phyloP scores from a whole-genome alignment of 208 protist species.

The Crithidia fasciculata region DNA sequence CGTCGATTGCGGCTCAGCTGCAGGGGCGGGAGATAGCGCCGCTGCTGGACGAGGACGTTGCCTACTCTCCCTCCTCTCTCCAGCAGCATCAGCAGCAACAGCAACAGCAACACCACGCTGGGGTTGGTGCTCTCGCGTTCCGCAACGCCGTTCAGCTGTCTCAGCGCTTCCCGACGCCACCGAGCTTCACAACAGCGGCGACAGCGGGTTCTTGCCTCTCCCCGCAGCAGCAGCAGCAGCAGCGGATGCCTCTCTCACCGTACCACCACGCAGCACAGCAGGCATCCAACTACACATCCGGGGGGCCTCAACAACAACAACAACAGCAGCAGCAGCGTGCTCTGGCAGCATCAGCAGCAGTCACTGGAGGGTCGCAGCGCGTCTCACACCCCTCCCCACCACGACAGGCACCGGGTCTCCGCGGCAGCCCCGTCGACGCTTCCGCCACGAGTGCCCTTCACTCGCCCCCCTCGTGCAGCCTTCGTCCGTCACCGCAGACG shows the following conservation, averaged over 20 bases:
- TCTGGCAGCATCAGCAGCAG: constrained; percentile 7
- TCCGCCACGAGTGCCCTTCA: background rate
- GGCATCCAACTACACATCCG: too few relatives aligned
- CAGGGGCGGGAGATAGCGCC: constrained; percentile 12
- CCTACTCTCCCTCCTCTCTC: background rate
- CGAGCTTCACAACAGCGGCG: background rate
- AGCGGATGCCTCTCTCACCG: background rate
- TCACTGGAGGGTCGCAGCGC: background rate
- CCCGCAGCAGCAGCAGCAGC: background rate
- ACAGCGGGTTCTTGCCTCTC: background rate
- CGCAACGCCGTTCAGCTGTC: too few relatives aligned
- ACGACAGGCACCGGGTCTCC: background rate
- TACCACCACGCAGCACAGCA: too few relatives aligned
- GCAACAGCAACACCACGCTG: background rate
- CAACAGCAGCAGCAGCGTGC: background rate
- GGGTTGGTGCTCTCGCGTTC: too few relatives aligned
- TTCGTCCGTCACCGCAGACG: constrained; percentile 29
- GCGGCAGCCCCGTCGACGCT: constrained; percentile 18
- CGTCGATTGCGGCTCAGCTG: constrained; percentile 30
- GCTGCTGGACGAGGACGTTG: background rate
- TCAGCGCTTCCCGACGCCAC: background rate
- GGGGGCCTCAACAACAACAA: background rate
- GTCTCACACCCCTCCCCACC: too few relatives aligned
- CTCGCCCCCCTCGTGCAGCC: constrained; percentile 28
- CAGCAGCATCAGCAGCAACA: constrained; percentile 1